Base-by-base conservation (phyloP, 1,284 basidiomycete genomes). In the Leccinum proximum region DNA sequence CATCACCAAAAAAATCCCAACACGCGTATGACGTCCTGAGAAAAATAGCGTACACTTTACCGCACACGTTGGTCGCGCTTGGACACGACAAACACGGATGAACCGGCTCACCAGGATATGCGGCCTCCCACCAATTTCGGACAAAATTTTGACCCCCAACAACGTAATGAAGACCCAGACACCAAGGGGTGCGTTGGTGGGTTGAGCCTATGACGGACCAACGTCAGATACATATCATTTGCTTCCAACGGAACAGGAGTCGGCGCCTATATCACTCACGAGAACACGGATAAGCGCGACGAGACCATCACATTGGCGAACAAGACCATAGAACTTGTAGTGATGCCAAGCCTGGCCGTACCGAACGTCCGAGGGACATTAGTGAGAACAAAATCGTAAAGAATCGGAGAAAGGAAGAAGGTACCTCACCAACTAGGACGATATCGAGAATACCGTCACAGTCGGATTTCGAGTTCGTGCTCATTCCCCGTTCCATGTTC, bases 251-350 rank as follows among this genome's bases (percentile, higher is more conserved):
- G 45, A 26, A 54, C 53, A 14, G 53, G 10, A 53, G 35, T n/a
- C n/a, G n/a, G n/a, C n/a, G n/a, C n/a, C n/a, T n/a, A n/a, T n/a
- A 57, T 40, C 1, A 76, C 77, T 63, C 68, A 81, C 80, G 16
- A 81, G 81, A 45, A 82, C 71, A 53, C 88, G 79, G 62, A 91
- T 73, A 50, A 90, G 78, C 7, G 84, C 86, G 50, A 91, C 79
- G 63, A 91, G 78, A 13, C 89, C 89, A 72, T 91, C 89, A 82
- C 86, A 89, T 50, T 78, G 71, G 42, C 89, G 82, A 16, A 91
- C 79, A 35, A 88, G 84, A 5, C 89, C 89, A 67, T 86, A 84
- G 71, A 84, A 87, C 16, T 74, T 79, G 72, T 82, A 89, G 64
- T 79, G 75, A 65, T 84, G 79, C 84, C 87, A 89, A 13, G 87